Conservation (phyloP, 2,329 filamentous ascomycete genomes). For the Biscogniauxia marginata region DNA sequence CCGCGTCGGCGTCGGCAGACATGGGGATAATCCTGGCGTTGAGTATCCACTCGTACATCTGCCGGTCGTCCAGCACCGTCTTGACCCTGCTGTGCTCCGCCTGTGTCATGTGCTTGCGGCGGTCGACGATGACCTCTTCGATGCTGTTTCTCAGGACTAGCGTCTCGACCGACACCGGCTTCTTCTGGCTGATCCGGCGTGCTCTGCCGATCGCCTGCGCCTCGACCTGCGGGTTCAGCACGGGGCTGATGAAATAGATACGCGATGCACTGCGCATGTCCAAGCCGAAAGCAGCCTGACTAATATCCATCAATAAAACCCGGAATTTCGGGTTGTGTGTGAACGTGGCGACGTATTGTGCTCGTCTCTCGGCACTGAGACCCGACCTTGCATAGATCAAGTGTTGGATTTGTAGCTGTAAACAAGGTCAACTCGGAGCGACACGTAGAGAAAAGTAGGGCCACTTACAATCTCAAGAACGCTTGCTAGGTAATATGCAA, state of each 20-base stretch:
- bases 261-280: constrained; percentile 81
- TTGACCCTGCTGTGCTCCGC: constrained; percentile 57
- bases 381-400: constrained; percentile 65
- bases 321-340: constrained; percentile 65
- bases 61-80: constrained; percentile 55
- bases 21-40: constrained; percentile 46
- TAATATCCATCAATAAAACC: constrained; percentile 88
- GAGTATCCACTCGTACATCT: constrained; percentile 60
- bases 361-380: constrained; percentile 59
- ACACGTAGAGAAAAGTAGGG: background rate
- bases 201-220: constrained; percentile 90
- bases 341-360: constrained; percentile 77
- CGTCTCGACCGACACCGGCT: constrained; percentile 80
- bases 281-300: constrained; percentile 82
- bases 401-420: constrained; percentile 54
- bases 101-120: constrained; percentile 72
- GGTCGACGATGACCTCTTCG: constrained; percentile 78
- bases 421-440: constrained; percentile 6
- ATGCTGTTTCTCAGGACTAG: constrained; percentile 76
- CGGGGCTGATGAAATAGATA: constrained; percentile 86
- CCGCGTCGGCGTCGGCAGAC: constrained; percentile 6
- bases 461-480: constrained; percentile 67
- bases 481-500: constrained; percentile 82
- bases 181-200: constrained; percentile 80
- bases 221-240: constrained; percentile 80